A percentile compares a stretch with the other conserved stretches of the same genome.
These are phyloP conservation scores for Scheffersomyces titani DNA, from an alignment of 1,139 yeast species.

Conservation along the genomic window DNA sequence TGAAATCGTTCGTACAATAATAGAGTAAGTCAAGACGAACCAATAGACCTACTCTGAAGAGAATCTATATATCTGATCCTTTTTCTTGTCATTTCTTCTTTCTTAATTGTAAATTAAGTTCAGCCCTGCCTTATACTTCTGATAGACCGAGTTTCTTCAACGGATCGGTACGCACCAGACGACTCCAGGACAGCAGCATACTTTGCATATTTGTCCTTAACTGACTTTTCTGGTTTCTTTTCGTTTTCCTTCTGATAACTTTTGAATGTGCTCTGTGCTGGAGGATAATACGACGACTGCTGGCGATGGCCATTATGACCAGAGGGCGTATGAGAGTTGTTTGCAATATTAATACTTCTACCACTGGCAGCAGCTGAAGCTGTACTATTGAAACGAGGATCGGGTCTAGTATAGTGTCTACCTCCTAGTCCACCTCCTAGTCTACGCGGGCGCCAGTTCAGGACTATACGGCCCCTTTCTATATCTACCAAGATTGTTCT, in stretches of 20 bases:
- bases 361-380: slow-evolving; percentile 58
- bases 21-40: too few species aligned
- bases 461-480: slow-evolving; percentile 76
- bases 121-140: slow-evolving; percentile 20
- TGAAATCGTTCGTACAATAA: too few species aligned
- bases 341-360: slow-evolving; percentile 26
- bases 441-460: slow-evolving; percentile 79
- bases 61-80: too few species aligned
- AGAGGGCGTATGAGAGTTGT: slow-evolving; percentile 10
- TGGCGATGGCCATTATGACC: not conserved
- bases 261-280: not conserved
- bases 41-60: too few species aligned
- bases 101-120: not conserved
- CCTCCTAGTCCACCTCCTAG: slow-evolving; percentile 72
- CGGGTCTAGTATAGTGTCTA: slow-evolving; percentile 46
- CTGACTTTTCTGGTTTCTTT: slow-evolving; percentile 15
- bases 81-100: not conserved
- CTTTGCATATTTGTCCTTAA: slow-evolving; percentile 36
- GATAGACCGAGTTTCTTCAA: slow-evolving; percentile 20
- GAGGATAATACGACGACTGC: not conserved
- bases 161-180: not conserved
- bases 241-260: not conserved
- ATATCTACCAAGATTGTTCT: slow-evolving; percentile 72
- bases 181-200: slow-evolving; percentile 16
- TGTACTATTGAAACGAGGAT: slow-evolving; percentile 37